These are phyloP conservation scores for Corynascus novoguineensis DNA, from an alignment of 495 filamentous ascomycete species.

Conservation along the genomic window DNA sequence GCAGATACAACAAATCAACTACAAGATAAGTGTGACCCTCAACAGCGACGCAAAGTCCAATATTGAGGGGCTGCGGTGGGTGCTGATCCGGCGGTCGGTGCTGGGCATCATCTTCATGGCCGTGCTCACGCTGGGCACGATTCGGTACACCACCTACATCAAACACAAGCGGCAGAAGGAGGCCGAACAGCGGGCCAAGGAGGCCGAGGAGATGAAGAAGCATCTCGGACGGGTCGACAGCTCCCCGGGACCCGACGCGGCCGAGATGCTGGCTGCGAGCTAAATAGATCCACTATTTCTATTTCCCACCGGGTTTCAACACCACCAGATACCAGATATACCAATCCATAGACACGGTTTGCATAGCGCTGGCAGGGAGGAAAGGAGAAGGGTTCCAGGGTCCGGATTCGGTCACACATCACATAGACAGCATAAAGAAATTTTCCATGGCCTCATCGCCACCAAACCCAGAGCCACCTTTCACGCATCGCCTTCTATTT, in stretches of 20 bases:
- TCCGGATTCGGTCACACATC: no score
- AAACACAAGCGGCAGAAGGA: slow-evolving; percentile 39
- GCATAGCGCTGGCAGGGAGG: neutral
- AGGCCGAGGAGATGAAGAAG: slow-evolving; percentile 31
- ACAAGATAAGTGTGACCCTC: slow-evolving; percentile 82
- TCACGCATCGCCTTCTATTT: neutral
- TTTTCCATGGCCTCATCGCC: neutral
- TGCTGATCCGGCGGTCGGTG: slow-evolving; percentile 79
- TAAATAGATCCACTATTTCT: slow-evolving; percentile 9
- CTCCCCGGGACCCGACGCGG: slow-evolving; percentile 36
- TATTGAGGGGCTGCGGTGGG: slow-evolving; percentile 86
- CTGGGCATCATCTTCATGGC: slow-evolving; percentile 66
- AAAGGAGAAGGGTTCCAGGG: no score
- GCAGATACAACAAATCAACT: slow-evolving; percentile 85
- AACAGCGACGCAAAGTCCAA: slow-evolving; percentile 84
- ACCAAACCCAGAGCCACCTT: neutral
- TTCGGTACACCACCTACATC: slow-evolving; percentile 46
- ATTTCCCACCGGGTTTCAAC: no score
- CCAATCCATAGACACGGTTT: neutral
- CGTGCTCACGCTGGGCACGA: slow-evolving; percentile 41
- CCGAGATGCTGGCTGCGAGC: slow-evolving; percentile 44
- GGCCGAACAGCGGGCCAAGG: slow-evolving; percentile 29
- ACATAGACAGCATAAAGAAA: neutral
- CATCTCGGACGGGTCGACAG: slow-evolving; percentile 36
- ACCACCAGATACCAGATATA: neutral